Conservation (phyloP, 345 rosid species). For the Geranium rotundifolium region DNA sequence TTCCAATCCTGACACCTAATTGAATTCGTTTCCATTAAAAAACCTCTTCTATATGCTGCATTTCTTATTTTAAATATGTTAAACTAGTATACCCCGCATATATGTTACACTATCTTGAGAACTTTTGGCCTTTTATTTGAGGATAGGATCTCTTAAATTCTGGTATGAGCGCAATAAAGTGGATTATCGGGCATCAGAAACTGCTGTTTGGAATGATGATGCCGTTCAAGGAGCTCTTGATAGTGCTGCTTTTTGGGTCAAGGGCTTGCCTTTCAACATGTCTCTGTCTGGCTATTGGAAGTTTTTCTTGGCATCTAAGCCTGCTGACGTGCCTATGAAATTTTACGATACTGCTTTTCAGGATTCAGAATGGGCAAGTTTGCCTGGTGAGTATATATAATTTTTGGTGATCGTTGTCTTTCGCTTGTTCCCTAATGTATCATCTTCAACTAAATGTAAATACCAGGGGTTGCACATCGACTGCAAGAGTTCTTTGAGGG, state of each 20-base stretch:
- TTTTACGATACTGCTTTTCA: conserved; percentile 45
- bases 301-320: conserved; percentile 62
- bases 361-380: conserved; percentile 65
- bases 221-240: conserved; percentile 67
- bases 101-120: not conserved
- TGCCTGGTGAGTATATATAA: conserved; percentile 46
- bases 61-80: too few species aligned
- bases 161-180: conserved; percentile 79
- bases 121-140: conserved; percentile 7
- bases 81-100: too few species aligned
- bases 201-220: conserved; percentile 89
- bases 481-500: not conserved
- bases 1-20: not conserved
- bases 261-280: conserved; percentile 67
- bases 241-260: conserved; percentile 67
- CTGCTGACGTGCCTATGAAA: conserved; percentile 44
- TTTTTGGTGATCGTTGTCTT: not conserved
- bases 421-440: not conserved
- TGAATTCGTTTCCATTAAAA: not conserved
- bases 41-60: not conserved
- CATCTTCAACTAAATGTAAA: not conserved
- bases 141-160: conserved; percentile 61
- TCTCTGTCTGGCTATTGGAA: conserved; percentile 90
- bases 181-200: conserved; percentile 43
- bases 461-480: not conserved